Evolutionary conservation across 768 basidiomycete species (phyloP).

Genomic region (Sporobolomyces pararoseus): DNA sequence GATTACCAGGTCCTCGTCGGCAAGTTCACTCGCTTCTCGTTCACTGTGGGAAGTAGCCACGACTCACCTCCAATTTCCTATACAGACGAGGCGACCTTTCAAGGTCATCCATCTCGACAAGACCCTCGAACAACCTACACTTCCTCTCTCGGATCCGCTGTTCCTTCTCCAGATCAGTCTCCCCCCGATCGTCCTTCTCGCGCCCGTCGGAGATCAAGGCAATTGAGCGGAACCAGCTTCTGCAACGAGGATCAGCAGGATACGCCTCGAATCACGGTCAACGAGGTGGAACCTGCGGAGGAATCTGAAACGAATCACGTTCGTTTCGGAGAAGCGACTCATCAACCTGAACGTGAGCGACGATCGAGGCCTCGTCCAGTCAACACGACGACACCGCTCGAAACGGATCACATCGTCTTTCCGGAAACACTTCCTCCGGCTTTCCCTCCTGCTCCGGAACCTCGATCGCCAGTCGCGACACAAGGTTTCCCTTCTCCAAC

Average conservation of each 20-base stretch:
- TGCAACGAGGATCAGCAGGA: not conserved
- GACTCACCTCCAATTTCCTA: too few relatives aligned
- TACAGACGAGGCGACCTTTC: not conserved
- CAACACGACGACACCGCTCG: not conserved
- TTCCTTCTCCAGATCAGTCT: constrained; percentile 4
- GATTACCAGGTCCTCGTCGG: not conserved
- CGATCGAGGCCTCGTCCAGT: not conserved
- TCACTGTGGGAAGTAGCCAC: too few relatives aligned
- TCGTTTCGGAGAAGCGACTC: constrained; percentile 1
- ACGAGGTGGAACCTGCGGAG: not conserved
- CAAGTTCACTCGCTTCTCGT: not conserved
- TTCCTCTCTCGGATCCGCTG: constrained; percentile 5
- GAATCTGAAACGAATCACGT: not conserved
- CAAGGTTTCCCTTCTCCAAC: not conserved
- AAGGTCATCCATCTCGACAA: not conserved
- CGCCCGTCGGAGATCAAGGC: not conserved
- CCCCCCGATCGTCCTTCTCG: not conserved
- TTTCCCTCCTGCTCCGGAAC: not conserved
- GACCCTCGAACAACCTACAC: not conserved
- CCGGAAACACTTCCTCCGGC: constrained; percentile 3
- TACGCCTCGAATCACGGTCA: not conserved
- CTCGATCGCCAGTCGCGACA: too few relatives aligned
- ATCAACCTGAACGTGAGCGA: not conserved
- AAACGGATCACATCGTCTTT: constrained; percentile 32
- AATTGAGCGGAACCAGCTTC: not conserved